Evolutionary conservation across 2,329 filamentous ascomycete species (phyloP), one percentile per base, ranked within the genome.

Genomic region (Cyclaneusma minus): DNA sequence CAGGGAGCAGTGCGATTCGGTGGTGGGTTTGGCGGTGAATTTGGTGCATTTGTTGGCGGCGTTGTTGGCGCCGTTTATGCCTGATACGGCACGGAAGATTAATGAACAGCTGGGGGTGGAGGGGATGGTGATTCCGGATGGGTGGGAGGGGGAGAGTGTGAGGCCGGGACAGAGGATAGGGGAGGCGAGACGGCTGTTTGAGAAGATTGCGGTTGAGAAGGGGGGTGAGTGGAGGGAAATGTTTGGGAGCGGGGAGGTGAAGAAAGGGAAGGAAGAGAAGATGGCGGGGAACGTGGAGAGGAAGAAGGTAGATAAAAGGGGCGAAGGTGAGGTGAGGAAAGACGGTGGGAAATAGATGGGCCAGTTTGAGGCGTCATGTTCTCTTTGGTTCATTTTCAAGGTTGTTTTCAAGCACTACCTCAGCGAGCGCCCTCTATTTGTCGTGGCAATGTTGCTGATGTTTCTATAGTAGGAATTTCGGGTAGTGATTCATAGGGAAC

Each of bases 21-120:
- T 50, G 14, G 65, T 89, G 24, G 75, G 79, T 27, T 58, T 81
- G 9, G 79, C 74, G 1, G 59, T 89, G 34, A 85, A 85, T 54
- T 68, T 83, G 38, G 72, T 85, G 29, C 70, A 83, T 45, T 69
- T 92, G 18, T 62, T 87, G 24, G 77, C 81, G 13, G 71, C 68
- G 30, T 56, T 89, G 19, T 67, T 84, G 30, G 66, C 69, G 28
- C 83, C 83, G 0, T 92, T 85, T 54, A 78, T 92, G 59, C 81
- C 81, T 20, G 64, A 62, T 8, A 82, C 76, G 7, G 60, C 76
- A 3, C 63, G 64, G 35, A 66, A 67, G 16, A 91, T 92, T 40
- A 68, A 82, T 37, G 52, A 64, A 34, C 83, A 92, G 55, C 65
- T 93, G 18, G 67, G 74, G 30, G 51, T 47, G 25, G 47, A 67